These are phyloP conservation scores for Bruguiera hainesii DNA, from an alignment of 441 rosid genomes.

Conservation along the genomic window DNA sequence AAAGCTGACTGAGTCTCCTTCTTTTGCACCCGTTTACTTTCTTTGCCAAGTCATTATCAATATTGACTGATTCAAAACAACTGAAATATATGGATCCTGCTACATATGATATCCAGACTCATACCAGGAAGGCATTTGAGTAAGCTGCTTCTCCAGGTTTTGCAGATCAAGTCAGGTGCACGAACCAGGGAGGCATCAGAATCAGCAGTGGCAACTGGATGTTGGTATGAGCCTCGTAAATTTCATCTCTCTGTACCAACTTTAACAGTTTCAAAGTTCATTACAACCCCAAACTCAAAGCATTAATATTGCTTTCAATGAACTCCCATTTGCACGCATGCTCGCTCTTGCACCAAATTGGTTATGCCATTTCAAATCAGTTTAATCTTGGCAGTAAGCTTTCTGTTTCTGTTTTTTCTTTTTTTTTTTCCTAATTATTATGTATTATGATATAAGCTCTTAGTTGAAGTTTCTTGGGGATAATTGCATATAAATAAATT, in stretches of 20 bases:
- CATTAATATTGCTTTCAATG: too few relatives aligned
- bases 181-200: slow-evolving; percentile 5
- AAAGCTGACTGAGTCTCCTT: slow-evolving; percentile 5
- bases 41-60: background rate
- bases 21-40: background rate
- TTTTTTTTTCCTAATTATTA: too few relatives aligned
- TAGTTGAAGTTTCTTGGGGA: background rate
- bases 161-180: background rate
- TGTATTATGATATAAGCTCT: background rate
- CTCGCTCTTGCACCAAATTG: too few relatives aligned
- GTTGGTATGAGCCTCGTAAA: slow-evolving; percentile 43
- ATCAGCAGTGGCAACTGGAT: slow-evolving; percentile 31
- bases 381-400: too few relatives aligned
- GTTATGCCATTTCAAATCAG: too few relatives aligned
- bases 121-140: background rate
- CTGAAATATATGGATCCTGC: background rate
- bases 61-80: slow-evolving; percentile 5
- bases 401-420: too few relatives aligned
- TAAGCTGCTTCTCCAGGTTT: background rate
- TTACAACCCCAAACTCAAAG: background rate
- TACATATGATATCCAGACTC: background rate
- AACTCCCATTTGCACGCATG: background rate
- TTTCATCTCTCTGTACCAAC: slow-evolving; percentile 6
- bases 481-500: background rate
- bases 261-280: background rate